Base-by-base conservation (phyloP, 2,329 filamentous ascomycete genomes). In the Phoma sp. region DNA sequence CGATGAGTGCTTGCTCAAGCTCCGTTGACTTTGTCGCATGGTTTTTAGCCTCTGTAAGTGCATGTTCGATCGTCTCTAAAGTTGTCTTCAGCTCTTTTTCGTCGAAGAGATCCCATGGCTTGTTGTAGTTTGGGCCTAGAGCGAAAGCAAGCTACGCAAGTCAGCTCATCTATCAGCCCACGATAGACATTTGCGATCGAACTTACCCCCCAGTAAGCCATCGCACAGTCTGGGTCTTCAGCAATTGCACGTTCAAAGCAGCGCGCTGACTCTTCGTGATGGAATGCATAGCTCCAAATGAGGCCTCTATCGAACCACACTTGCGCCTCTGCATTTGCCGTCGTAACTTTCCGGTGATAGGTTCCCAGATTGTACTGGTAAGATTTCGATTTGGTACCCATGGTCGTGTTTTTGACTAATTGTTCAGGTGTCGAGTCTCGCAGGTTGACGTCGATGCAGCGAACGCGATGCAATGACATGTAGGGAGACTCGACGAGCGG, bases 81-180 rank as follows among this genome's bases (percentile, higher is more conserved):
- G 80, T 83, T 0, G 67, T 72, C 10, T 78, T 72, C 4, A 88
- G 76, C 60, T 92, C 89, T 0, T 79, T 74, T 1, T 80, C 74
- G 49, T 89, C 88, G 61, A 92, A 91, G 22, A 85, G 80, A 25
- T 85, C 82, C 90, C 90, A 92, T 0, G 89, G 86, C 67, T 92
- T 91, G 76, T 93, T 91, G 73, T 90, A 88, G 67, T 94, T 92
- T 3, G 90, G 90, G 0, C 90, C 90, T 0, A 90, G 76, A 1
- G 87, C 80, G 69, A 89, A 92, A 0, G 90, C 86, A 4, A 65
- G 64, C 68, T 71, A 43, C n/a, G 32, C 10, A 10, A n/a, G 33
- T 66, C 51, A 89, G 74, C 31, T 43, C 35, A 9, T 40, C n/a
- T 19, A 13, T n/a, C 29, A 51, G 41, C 40, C 32, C 25, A 22